Evolutionary conservation across 805 yeast species (phyloP).

Genomic region (Zygosaccharomyces kombuchaensis): DNA sequence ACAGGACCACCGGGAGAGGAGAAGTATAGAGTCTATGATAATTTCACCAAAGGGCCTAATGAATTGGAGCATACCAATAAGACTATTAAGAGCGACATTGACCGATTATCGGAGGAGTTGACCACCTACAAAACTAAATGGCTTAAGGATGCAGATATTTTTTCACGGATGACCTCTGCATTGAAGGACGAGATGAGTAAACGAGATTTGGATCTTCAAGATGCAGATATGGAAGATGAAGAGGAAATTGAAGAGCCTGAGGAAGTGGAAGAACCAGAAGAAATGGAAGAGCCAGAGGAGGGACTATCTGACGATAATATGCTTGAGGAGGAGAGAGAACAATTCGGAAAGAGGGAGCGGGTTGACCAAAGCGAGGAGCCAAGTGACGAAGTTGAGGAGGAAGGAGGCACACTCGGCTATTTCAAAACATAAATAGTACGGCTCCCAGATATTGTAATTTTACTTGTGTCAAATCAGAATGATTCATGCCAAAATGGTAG

Average conservation of each 20-base stretch:
- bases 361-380: slow-evolving; percentile 1
- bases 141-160: slow-evolving; percentile 31
- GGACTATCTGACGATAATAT: neutral
- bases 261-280: slow-evolving; percentile 8
- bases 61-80: slow-evolving; percentile 25
- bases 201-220: slow-evolving; percentile 18
- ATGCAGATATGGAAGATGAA: slow-evolving; percentile 16
- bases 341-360: slow-evolving; percentile 1
- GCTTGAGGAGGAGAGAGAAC: slow-evolving; percentile 1
- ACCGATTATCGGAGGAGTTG: slow-evolving; percentile 22
- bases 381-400: neutral
- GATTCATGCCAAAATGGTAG: no score
- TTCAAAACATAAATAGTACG: no score
- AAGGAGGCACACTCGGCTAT: neutral
- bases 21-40: slow-evolving; percentile 24
- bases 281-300: slow-evolving; percentile 9
- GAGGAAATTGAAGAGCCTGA: slow-evolving; percentile 15
- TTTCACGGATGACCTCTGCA: slow-evolving; percentile 24
- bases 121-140: slow-evolving; percentile 26
- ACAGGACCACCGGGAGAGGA: slow-evolving; percentile 11
- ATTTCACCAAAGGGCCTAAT: slow-evolving; percentile 27
- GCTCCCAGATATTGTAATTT: no score
- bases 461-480: no score
- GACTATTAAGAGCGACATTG: slow-evolving; percentile 25
- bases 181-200: slow-evolving; percentile 26